Conservation (phyloP, 2,329 filamentous ascomycete genomes). For the Sclerotinia sclerotiorum region DNA sequence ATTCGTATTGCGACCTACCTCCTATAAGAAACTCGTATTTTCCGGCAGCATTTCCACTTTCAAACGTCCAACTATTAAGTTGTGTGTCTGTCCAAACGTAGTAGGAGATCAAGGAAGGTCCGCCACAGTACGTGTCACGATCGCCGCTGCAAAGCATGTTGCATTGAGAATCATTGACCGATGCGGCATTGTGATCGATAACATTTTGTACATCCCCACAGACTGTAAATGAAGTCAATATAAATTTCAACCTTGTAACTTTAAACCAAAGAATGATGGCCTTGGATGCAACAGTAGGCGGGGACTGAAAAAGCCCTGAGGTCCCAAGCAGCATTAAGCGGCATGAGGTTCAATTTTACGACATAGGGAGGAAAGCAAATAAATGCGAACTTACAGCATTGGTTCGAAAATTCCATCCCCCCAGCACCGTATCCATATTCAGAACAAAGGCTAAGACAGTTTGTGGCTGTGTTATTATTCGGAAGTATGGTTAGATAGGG, state of each 20-base stretch:
- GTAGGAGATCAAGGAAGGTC: conserved; percentile 26
- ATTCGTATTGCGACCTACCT: conserved; percentile 39
- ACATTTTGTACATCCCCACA: conserved; percentile 27
- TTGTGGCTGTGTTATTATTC: conserved; percentile 28
- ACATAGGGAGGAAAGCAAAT: not conserved
- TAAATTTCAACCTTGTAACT: no score
- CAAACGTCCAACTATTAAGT: conserved; percentile 55
- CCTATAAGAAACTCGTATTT: conserved; percentile 59
- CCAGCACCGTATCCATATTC: conserved; percentile 36
- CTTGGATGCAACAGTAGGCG: not conserved
- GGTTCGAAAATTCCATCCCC: conserved; percentile 33
- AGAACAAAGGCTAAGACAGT: conserved; percentile 34
- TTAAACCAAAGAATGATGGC: not conserved
- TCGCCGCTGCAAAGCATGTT: conserved; percentile 47
- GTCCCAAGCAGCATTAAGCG: not conserved
- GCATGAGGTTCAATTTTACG: not conserved
- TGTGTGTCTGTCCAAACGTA: conserved; percentile 35
- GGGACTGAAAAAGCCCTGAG: not conserved
- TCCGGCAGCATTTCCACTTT: conserved; percentile 52
- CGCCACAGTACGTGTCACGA: conserved; percentile 27
- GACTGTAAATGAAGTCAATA: conserved; percentile 18
- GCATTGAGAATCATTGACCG: conserved; percentile 22
- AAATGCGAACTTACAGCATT: conserved; percentile 32
- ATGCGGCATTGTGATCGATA: conserved; percentile 10
- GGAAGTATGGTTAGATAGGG: conserved; percentile 32